Base-by-base conservation (phyloP, 148 eudicot species). In the Fagopyrum tataricum region DNA sequence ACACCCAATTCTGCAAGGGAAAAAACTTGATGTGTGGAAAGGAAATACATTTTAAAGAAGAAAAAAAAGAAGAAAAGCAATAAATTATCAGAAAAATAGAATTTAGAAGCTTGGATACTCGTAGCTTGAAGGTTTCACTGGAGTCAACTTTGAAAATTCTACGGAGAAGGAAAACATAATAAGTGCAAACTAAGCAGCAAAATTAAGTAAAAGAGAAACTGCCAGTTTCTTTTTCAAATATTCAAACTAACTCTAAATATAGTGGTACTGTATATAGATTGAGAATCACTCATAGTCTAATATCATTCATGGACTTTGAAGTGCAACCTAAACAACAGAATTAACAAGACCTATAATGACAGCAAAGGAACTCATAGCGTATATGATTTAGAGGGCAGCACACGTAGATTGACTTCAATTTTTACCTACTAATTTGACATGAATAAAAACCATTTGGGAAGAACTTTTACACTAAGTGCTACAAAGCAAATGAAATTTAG, bases 11-110 rank as follows among this genome's bases (percentile, higher is more conserved):
- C 69, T 64, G 20, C 69, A 64, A 64, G 9, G 4, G 69, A 8
- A 37, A 37, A 64, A 64, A 62, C 44, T 64, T 14, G 69, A 37
- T 64, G 69, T 64, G 14, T 61, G 42, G 49, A 46, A 5, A 46
- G 3, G 9, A 46, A 46, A 46, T 46, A 13, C 49, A 46, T 46
- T 46, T 46, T 31, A 31, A 31, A 31, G 37, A 31, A 31, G 37
- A 31, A 51, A n/a, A 11, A 59, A 23, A 24, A 21, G 12, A 24
- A 59, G 69, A 37, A 7, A 64, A 6, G 13, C 24, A 61, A 26
- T 24, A 5, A 39, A 24, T 24, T 24, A 24, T 61, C 20, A 64
- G 15, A 64, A 31, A 23, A 24, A 5, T 59, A 39, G 66, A 59
- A 56, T 56, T 18, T 2, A 20, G 26, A 2, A 56, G 66, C 10